Percentiles rank a stretch among this genome's conserved stretches.
These are phyloP conservation scores for Yamadazyma paraphyllophila DNA, from an alignment of 805 yeast genomes.

Conservation along the genomic window DNA sequence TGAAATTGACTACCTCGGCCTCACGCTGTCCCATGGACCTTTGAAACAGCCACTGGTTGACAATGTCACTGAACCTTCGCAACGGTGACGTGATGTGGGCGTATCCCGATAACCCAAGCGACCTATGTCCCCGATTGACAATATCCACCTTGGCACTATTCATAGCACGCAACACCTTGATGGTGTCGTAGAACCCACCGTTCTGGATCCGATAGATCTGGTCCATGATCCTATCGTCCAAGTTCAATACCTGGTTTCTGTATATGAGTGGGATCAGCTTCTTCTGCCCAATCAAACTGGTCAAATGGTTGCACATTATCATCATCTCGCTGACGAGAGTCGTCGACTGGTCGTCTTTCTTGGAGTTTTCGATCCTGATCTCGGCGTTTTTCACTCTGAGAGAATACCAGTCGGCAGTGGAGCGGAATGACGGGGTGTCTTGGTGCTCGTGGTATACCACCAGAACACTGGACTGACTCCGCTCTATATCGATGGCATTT, in stretches of 20 bases:
- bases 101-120: conserved; percentile 62
- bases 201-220: conserved; percentile 23
- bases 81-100: conserved; percentile 86
- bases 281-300: conserved; percentile 46
- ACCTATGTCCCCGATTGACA: conserved; percentile 49
- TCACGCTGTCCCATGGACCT: conserved; percentile 9
- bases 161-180: conserved; percentile 44
- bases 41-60: conserved; percentile 73
- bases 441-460: background rate
- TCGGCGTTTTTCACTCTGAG: conserved; percentile 14
- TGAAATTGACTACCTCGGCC: conserved; percentile 9
- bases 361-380: conserved; percentile 14
- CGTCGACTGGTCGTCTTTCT: conserved; percentile 46
- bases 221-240: conserved; percentile 20
- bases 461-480: background rate
- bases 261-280: conserved; percentile 54
- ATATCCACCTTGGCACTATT: conserved; percentile 53
- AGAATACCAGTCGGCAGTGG: conserved; percentile 16
- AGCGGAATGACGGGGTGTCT: too few species aligned
- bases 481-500: conserved; percentile 15
- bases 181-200: conserved; percentile 35
- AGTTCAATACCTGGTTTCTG: conserved; percentile 32
- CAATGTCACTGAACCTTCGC: conserved; percentile 75
- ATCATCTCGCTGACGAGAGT: conserved; percentile 77
- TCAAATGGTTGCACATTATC: conserved; percentile 72